Evolutionary conservation across 495 filamentous ascomycete genomes (phyloP).

Genomic region (Hypoxylon fragiforme): DNA sequence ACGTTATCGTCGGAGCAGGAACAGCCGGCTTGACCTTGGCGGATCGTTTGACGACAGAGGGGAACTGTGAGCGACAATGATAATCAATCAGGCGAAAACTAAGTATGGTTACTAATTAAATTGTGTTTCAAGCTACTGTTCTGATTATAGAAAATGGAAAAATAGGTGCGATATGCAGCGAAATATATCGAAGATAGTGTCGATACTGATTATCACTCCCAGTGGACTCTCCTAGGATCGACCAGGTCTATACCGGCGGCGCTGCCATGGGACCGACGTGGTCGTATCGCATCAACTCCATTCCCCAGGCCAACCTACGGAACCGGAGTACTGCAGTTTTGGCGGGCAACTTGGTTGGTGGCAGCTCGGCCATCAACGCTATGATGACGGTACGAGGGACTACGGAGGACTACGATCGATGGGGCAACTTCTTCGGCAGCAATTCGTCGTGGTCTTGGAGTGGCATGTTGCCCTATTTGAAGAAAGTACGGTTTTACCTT

Average conservation of each 20-base stretch:
- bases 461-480: slow-evolving; percentile 52
- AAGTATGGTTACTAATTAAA: not conserved
- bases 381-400: slow-evolving; percentile 49
- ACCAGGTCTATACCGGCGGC: slow-evolving; percentile 32
- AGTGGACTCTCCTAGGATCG: slow-evolving; percentile 36
- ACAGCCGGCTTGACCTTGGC: slow-evolving; percentile 57
- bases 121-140: slow-evolving; percentile 38
- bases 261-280: slow-evolving; percentile 38
- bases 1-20: slow-evolving; percentile 55
- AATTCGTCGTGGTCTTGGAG: slow-evolving; percentile 49
- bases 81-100: not conserved
- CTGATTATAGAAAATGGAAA: slow-evolving; percentile 58
- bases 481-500: slow-evolving; percentile 28
- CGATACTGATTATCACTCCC: slow-evolving; percentile 1
- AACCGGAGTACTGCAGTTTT: slow-evolving; percentile 39
- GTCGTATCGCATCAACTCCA: slow-evolving; percentile 52
- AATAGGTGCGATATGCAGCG: slow-evolving; percentile 18
- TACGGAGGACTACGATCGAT: slow-evolving; percentile 50
- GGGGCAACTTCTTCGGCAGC: slow-evolving; percentile 47
- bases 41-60: slow-evolving; percentile 52
- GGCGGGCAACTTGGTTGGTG: slow-evolving; percentile 46
- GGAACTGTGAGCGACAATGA: slow-evolving; percentile 36
- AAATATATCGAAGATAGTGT: not conserved
- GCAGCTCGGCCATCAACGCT: slow-evolving; percentile 53
- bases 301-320: slow-evolving; percentile 42